Evolutionary conservation across 352 stramenopile genomes (phyloP), one percentile per base, ranked within the genome.

Genomic region (Globisporangium splendens): DNA sequence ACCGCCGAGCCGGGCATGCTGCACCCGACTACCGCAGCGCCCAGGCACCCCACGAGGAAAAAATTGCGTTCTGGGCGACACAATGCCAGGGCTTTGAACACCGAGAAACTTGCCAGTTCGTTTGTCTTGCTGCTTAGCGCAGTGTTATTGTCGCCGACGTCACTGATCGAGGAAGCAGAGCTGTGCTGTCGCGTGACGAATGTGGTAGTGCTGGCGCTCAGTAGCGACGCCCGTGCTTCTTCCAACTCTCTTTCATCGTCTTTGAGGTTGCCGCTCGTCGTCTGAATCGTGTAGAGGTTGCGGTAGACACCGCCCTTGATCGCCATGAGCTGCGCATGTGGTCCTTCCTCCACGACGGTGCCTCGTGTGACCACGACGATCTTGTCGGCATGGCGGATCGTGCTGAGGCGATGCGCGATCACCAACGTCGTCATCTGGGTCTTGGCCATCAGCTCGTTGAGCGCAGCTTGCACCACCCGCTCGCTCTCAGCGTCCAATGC

Each of bases 271-370:
- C 12, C 31, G 17, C 41, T 20, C 50, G 33, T 21, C 15, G 62
- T 46, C 31, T 80, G 69, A 48, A 96, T 88, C 41, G 74, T 83
- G 53, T 95, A 85, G 56, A 87, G 70, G 18, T 77, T 96, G 38
- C 94, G 76, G 66, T 96, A 97, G 1, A 75, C 52, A 21, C 67
- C 70, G 17, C 82, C 69, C 46, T 96, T 73, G 8, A 93, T 80
- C 44, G 46, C 8, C 50, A 82, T 21, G n/a, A 82, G 33, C 31
- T 69, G 54, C 13, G 77, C 57, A 56, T 82, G 73, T 1, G 63
- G 63, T 5, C 73, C 73, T 15, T 53, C 59, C 42, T 82, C 70
- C 13, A 77, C 62, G 44, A 82, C 61, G n/a, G 52, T 50, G 0
- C 73, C 73, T 11, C 57, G 52, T 6, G 56, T 61, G 22, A 81